Evolutionary conservation across 2,329 filamentous ascomycete species (phyloP), one percentile per base, ranked within the genome.

Genomic region (Cryphonectria carpinicola): DNA sequence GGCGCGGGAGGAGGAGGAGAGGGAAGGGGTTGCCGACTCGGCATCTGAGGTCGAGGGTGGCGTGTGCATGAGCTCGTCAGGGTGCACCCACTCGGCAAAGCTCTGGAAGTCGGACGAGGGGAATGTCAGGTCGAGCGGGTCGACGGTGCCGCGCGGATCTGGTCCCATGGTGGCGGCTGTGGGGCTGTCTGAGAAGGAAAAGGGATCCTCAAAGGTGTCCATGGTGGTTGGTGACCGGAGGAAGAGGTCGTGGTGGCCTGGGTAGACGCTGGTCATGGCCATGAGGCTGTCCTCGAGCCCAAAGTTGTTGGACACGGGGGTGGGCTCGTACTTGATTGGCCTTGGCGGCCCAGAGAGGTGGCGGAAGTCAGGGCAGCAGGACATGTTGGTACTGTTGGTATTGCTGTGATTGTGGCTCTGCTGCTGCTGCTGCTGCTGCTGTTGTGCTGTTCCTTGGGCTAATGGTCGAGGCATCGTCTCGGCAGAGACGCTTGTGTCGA

Each of bases 11-110:
- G 70, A 70, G 0, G 70, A 54, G 6, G 64, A 66, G 43, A 69
- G 61, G 7, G 68, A 66, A 32, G 54, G 66, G 32, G 54, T 58
- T 1, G 66, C 65, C 37, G 71, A 68, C n/a, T 72, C 71, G 63
- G 56, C 54, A 28, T 70, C 62, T 11, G 41, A 66, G 43, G 17
- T 72, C 52, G 63, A 65, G 25, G 63, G 63, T 5, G 71, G 56
- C 19, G 68, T 70, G 54, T 72, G 71, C 71, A 72, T 62, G 37
- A 72, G 71, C 32, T 70, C 68, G 43, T 72, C 71, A 4, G 68
- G 68, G 19, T 72, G 71, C 8, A 72, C 67, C 71, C 71, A 72
- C 32, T 72, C 71, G 52, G 68, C 63, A 35, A 72, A 72, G 65
- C 62, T 64, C 35, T 70, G 69, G 66, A 70, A 72, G 22, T 70